Percentiles rank a stretch among this genome's conserved stretches.
Evolutionary conservation across 441 rosid species (phyloP).

Genomic region (Erysimum pusillum): DNA sequence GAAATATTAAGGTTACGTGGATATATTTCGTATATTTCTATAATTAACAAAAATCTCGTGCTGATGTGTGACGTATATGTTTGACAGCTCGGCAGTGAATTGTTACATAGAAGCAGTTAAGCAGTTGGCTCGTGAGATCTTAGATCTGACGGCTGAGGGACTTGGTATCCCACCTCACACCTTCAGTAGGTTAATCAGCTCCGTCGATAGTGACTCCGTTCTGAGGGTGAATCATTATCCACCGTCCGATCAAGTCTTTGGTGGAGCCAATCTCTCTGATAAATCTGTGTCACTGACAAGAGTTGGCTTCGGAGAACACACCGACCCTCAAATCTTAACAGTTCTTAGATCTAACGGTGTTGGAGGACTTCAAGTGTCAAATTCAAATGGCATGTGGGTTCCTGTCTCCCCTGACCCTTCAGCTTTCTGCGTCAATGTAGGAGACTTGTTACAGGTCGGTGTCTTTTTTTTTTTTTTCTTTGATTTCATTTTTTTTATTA

Average conservation of each 20-base stretch:
- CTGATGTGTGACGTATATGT: conserved; percentile 33
- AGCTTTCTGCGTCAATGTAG: conserved; percentile 87
- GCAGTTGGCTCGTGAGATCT: conserved; percentile 71
- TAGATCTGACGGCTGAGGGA: conserved; percentile 83
- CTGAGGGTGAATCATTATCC: conserved; percentile 91
- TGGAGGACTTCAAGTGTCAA: conserved; percentile 75
- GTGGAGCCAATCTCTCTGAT: conserved; percentile 37
- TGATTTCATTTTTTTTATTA: background rate
- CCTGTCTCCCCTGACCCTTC: conserved; percentile 78
- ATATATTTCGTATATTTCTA: conserved; percentile 10
- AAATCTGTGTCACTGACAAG: conserved; percentile 43
- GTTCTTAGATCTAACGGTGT: conserved; percentile 82
- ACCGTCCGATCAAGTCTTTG: conserved; percentile 37
- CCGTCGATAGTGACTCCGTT: conserved; percentile 68
- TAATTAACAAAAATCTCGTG: conserved; percentile 3
- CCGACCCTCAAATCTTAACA: conserved; percentile 97
- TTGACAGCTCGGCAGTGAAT: conserved; percentile 68
- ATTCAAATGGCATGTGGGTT: conserved; percentile 69
- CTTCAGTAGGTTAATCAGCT: conserved; percentile 73
- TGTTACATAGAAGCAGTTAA: conserved; percentile 71
- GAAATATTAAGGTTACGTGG: conserved; percentile 39
- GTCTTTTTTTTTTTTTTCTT: background rate
- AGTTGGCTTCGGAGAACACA: conserved; percentile 90
- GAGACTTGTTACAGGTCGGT: conserved; percentile 86
- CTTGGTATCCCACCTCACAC: conserved; percentile 56